Conservation (phyloP, 1,139 yeast genomes). For the Zygoascus hellenicus region DNA sequence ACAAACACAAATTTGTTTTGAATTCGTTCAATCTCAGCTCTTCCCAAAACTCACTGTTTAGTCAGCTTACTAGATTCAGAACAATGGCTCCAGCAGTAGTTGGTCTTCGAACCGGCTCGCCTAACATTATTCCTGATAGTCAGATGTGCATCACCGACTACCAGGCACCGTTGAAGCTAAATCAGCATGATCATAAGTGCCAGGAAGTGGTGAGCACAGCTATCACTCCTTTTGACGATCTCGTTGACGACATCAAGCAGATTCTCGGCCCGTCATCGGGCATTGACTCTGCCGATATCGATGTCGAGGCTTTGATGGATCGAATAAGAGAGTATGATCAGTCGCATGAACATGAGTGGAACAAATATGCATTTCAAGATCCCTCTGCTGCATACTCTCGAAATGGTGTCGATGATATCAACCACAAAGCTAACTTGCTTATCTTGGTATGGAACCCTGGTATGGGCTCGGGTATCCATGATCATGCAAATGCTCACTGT, state of each 20-base stretch:
- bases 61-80: background rate
- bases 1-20: no score
- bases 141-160: no score
- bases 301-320: slow-evolving; percentile 43
- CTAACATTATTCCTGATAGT: background rate
- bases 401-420: slow-evolving; percentile 63
- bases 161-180: no score
- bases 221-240: slow-evolving; percentile 26
- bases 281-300: slow-evolving; percentile 46
- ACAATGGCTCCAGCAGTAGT: background rate
- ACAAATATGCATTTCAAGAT: slow-evolving; percentile 52
- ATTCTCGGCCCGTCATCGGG: slow-evolving; percentile 38
- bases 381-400: slow-evolving; percentile 40
- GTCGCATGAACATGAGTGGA: slow-evolving; percentile 49
- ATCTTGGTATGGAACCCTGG: slow-evolving; percentile 70
- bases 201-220: background rate
- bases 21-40: no score
- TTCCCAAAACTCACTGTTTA: no score
- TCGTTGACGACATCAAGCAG: slow-evolving; percentile 32
- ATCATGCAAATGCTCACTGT: slow-evolving; percentile 69
- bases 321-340: slow-evolving; percentile 49
- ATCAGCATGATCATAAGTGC: no score
- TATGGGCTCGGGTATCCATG: slow-evolving; percentile 63
- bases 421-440: slow-evolving; percentile 62
- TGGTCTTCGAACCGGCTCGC: background rate